phyloP scores from a whole-genome alignment of 176 grass and related monocot species.

The bread wheat (Triticum aestivum) region DNA sequence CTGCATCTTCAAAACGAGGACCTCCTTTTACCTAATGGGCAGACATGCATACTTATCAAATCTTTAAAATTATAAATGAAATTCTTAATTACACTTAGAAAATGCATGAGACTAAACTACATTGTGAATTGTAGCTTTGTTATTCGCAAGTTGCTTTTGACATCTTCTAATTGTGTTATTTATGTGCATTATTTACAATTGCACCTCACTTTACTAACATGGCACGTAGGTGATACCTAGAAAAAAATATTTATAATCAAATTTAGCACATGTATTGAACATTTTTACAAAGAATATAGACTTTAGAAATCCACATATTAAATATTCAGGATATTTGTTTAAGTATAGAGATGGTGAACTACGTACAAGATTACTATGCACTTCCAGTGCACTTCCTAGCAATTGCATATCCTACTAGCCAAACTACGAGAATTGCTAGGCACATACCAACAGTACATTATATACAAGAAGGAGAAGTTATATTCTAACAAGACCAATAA shows the following conservation, averaged over 20 bases:
- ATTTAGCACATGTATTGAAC: not conserved
- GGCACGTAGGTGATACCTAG: not conserved
- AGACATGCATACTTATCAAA: not conserved
- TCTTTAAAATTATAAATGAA: not conserved
- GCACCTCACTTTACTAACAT: not conserved
- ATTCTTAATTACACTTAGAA: not conserved
- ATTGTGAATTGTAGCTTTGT: not conserved
- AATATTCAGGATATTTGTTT: not conserved
- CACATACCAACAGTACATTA: not conserved
- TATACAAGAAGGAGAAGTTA: not conserved
- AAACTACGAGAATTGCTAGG: not conserved
- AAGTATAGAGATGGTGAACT: not conserved
- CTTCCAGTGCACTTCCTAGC: not conserved
- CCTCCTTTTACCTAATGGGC: constrained; percentile 38
- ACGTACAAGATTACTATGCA: not conserved
- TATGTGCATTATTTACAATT: not conserved
- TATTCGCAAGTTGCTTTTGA: not conserved
- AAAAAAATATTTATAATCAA: not conserved
- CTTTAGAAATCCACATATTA: not conserved
- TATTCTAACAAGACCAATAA: not conserved
- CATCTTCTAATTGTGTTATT: not conserved
- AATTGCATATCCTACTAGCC: not conserved
- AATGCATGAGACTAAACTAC: not conserved
- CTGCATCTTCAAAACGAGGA: constrained; percentile 33
- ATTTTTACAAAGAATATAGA: not conserved